Evolutionary conservation across 441 rosid genomes (phyloP).

Genomic region (Macaranga tanarius): DNA sequence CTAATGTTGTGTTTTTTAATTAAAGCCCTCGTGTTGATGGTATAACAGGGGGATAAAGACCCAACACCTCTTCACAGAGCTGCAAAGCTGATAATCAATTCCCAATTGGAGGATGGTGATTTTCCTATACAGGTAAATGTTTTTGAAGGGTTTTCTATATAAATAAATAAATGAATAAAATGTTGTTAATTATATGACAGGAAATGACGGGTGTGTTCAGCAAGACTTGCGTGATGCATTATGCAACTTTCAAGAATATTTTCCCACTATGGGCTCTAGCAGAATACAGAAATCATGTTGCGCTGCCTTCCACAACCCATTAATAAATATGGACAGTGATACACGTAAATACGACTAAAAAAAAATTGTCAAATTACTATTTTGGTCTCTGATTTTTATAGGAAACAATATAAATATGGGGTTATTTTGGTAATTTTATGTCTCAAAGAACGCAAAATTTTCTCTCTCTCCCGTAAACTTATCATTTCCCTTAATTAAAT

Average conservation of each 20-base stretch:
- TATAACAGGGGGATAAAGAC: slow-evolving; percentile 37
- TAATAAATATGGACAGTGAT: no score
- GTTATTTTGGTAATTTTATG: no score
- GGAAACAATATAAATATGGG: no score
- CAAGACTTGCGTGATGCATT: slow-evolving; percentile 65
- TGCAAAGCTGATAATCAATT: slow-evolving; percentile 48
- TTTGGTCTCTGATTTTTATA: no score
- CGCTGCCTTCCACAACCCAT: slow-evolving; percentile 22
- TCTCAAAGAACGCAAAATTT: no score
- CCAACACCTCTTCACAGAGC: slow-evolving; percentile 46
- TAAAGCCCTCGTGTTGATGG: not conserved
- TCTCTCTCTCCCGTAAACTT: no score
- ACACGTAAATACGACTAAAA: no score
- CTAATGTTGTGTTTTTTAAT: no score
- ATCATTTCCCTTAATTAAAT: no score
- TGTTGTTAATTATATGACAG: slow-evolving; percentile 20
- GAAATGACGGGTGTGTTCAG: slow-evolving; percentile 56
- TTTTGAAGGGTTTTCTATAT: no score
- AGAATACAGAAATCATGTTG: slow-evolving; percentile 33
- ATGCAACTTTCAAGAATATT: slow-evolving; percentile 52
- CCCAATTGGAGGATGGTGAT: slow-evolving; percentile 48
- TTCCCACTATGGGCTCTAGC: slow-evolving; percentile 65
- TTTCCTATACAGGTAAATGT: slow-evolving; percentile 47
- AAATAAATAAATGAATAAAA: no score
- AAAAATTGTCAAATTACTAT: no score